phyloP scores from a whole-genome alignment of 169 alveolate genomes.

The Miamiensis avidus region DNA sequence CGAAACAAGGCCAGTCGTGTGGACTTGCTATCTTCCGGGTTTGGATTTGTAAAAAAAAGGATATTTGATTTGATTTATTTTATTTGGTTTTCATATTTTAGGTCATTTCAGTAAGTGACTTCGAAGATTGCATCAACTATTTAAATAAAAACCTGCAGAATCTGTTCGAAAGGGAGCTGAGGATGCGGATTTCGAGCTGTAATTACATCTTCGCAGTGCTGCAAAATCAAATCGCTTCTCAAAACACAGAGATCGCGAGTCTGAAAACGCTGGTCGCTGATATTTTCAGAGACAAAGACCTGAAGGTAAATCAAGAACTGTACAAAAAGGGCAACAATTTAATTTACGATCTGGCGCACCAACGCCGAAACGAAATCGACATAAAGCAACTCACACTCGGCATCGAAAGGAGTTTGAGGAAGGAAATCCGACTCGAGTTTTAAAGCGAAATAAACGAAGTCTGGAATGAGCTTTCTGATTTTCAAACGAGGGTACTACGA shows the following conservation, averaged over 20 bases:
- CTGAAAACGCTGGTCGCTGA: neutral
- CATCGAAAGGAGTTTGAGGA: neutral
- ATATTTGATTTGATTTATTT: neutral
- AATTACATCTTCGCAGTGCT: neutral
- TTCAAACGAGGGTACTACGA: too few relatives aligned
- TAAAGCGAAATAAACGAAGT: too few relatives aligned
- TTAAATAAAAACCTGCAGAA: neutral
- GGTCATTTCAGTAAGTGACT: neutral
- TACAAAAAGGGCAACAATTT: neutral
- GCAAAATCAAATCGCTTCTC: neutral
- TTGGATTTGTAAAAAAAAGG: neutral
- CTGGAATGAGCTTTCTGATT: too few relatives aligned
- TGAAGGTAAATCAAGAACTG: neutral
- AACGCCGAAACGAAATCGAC: neutral
- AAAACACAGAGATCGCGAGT: neutral
- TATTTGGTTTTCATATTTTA: too few relatives aligned
- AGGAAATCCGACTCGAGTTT: neutral
- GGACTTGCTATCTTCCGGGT: neutral
- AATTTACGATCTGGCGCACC: neutral
- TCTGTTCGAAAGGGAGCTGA: neutral
- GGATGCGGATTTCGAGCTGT: neutral
- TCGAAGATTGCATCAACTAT: neutral
- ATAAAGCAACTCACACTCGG: neutral
- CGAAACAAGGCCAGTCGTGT: neutral
- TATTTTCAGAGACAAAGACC: neutral